Evolutionary conservation across 2,329 filamentous ascomycete genomes (phyloP).

Genomic region (Phialophora verrucosa): DNA sequence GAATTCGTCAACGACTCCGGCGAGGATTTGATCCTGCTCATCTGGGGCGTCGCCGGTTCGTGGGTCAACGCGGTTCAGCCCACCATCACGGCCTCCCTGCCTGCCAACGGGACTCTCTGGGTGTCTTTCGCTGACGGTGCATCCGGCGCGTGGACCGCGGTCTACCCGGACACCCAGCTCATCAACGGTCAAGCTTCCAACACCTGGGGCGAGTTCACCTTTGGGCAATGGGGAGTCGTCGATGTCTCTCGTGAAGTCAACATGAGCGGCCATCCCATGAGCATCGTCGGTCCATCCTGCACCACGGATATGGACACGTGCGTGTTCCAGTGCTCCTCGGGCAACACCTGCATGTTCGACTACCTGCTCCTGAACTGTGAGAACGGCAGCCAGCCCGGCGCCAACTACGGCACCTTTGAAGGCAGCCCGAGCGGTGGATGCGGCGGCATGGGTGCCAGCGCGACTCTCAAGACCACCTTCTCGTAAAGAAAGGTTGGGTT

Average conservation of each 20-base stretch:
- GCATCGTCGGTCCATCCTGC: constrained; percentile 37
- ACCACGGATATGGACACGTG: constrained; percentile 40
- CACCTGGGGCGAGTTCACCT: constrained; percentile 40
- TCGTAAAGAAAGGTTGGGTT: constrained; percentile 10
- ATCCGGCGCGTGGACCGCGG: constrained; percentile 36
- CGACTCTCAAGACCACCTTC: constrained; percentile 36
- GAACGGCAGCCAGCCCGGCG: constrained; percentile 37
- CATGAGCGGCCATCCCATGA: constrained; percentile 39
- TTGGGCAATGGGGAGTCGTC: constrained; percentile 36
- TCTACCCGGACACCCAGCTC: constrained; percentile 37
- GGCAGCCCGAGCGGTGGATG: constrained; percentile 37
- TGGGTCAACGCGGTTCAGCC: constrained; percentile 39
- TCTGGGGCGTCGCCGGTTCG: constrained; percentile 38
- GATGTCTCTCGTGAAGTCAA: constrained; percentile 40
- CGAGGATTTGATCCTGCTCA: constrained; percentile 38
- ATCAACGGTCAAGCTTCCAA: constrained; percentile 38
- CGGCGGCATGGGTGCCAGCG: constrained; percentile 38
- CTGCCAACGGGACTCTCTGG: constrained; percentile 24
- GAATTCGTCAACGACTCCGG: constrained; percentile 37
- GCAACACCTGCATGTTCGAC: constrained; percentile 32
- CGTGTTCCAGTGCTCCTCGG: constrained; percentile 36
- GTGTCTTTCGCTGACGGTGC: constrained; percentile 37
- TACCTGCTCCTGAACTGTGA: constrained; percentile 39
- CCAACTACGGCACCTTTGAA: constrained; percentile 36
- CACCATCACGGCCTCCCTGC: constrained; percentile 37